Evolutionary conservation across 2,329 filamentous ascomycete genomes (phyloP), one percentile per base, ranked within the genome.

Genomic region (Stagonosporopsis rhizophila): DNA sequence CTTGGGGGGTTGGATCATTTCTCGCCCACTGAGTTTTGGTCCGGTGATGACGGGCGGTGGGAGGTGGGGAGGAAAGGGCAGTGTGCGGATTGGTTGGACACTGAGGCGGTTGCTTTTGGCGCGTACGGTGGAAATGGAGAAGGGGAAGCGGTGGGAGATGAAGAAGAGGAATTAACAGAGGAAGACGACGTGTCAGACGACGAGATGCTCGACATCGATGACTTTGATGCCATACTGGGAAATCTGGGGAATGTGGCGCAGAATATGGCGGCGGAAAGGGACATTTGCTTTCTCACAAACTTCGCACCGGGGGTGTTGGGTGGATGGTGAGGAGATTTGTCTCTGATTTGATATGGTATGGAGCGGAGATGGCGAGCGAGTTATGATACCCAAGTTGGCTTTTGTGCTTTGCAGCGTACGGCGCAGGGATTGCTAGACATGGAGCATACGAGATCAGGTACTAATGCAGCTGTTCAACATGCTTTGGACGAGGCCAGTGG

Each of bases 221-320:
- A 61, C 1, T 37, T 64, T 8, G 50, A 64, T 15, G 52, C 52
- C 1, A 54, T 68, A 9, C 45, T 68, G 15, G 41, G 35, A 2
- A 64, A 64, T 25, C 42, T 66, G 48, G 49, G 59, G 27, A 56
- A 66, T 9, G 27, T 42, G 3, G 54, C 51, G 11, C 49, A 58
- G 8, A 44, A 56, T 9, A 27, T 47, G 7, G 52, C 52, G 4
- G 59, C 56, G 25, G 53, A 52, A 5, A 25, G 23, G 5, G 65
- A 68, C 20, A 32, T 68, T 6, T 52, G 49, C 17, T 68, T 61
- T 35, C 52, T 66, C 58, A 55, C 50, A 5, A 68, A 66, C n/a
- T 66, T 68, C 27, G 64, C 64, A 14, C 65, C 65, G 23, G 58
- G 59, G 2, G 23, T 68, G 41, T 23, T 68, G 19, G 44, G 64